Percentiles rank a stretch among this genome's conserved stretches.
phyloP scores from a whole-genome alignment of 768 basidiomycete genomes.

The Hydnomerulius pinastri region DNA sequence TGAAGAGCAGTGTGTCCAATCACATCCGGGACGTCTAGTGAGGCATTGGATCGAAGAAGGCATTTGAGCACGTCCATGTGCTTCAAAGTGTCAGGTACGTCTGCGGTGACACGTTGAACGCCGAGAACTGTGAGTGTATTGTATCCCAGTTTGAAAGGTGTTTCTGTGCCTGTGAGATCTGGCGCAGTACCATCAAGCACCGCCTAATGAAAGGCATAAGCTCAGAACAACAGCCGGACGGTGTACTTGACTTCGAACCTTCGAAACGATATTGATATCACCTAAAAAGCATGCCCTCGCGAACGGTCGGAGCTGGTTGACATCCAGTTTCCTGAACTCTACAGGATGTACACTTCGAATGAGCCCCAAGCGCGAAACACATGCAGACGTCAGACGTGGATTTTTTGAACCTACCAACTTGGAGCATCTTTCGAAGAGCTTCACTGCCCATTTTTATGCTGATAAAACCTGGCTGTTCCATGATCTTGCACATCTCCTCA shows the following conservation, averaged over 20 bases:
- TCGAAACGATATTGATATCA: slow-evolving; percentile 15
- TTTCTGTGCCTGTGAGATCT: slow-evolving; percentile 41
- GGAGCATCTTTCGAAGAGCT: slow-evolving; percentile 32
- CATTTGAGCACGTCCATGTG: slow-evolving; percentile 40
- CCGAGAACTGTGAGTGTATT: slow-evolving; percentile 42
- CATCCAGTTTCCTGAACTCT: slow-evolving; percentile 23
- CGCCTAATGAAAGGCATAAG: too few species aligned
- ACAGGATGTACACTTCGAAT: too few species aligned
- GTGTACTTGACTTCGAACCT: too few species aligned
- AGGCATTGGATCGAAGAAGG: slow-evolving; percentile 43
- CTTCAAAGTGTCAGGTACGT: slow-evolving; percentile 16
- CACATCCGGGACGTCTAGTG: slow-evolving; percentile 46
- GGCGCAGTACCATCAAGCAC: slow-evolving; percentile 35
- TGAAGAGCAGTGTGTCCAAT: slow-evolving; percentile 51
- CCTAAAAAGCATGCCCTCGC: slow-evolving; percentile 27
- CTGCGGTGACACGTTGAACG: slow-evolving; percentile 36
- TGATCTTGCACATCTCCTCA: slow-evolving; percentile 26
- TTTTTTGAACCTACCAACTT: slow-evolving; percentile 26
- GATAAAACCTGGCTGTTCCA: slow-evolving; percentile 27
- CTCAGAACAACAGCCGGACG: not conserved
- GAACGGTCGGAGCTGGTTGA: slow-evolving; percentile 21
- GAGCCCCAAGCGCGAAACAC: too few species aligned
- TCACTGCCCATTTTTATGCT: slow-evolving; percentile 25
- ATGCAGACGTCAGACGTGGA: too few species aligned
- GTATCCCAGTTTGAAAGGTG: slow-evolving; percentile 45